phyloP scores from a whole-genome alignment of 1,284 basidiomycete genomes.

The Boletellus dicymbophilus region DNA sequence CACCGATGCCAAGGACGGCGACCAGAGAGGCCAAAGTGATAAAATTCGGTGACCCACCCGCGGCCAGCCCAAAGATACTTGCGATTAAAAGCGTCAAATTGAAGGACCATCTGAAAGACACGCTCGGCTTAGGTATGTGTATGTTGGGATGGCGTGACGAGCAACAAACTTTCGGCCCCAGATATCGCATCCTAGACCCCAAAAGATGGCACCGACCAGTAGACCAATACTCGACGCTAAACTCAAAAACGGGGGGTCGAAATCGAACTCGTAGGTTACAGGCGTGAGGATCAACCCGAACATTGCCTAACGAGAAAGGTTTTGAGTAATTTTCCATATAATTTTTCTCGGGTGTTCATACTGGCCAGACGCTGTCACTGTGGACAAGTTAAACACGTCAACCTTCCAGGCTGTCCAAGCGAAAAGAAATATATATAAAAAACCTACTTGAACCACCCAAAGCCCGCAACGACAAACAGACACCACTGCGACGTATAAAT shows the following conservation, averaged over 20 bases:
- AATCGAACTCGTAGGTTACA: slow-evolving; percentile 57
- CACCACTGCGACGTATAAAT: slow-evolving; percentile 42
- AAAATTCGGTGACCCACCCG: slow-evolving; percentile 46
- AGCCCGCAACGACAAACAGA: slow-evolving; percentile 60
- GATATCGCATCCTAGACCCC: slow-evolving; percentile 62
- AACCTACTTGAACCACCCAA: slow-evolving; percentile 72
- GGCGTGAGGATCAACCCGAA: slow-evolving; percentile 58
- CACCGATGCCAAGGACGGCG: slow-evolving; percentile 47
- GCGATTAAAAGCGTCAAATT: slow-evolving; percentile 64
- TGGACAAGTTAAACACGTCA: not conserved
- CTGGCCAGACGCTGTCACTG: slow-evolving; percentile 52
- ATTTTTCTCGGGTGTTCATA: no score
- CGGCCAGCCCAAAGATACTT: slow-evolving; percentile 54
- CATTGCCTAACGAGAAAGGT: slow-evolving; percentile 38
- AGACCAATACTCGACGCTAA: slow-evolving; percentile 64
- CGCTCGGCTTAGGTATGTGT: not conserved
- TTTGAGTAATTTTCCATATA: not conserved
- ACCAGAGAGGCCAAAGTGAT: slow-evolving; percentile 45
- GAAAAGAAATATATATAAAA: slow-evolving; percentile 3
- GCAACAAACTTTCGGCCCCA: slow-evolving; percentile 58
- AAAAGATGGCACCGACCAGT: slow-evolving; percentile 65
- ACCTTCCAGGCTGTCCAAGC: not conserved
- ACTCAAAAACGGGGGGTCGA: slow-evolving; percentile 55
- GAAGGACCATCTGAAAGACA: slow-evolving; percentile 51
- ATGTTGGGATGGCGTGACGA: not conserved